phyloP scores from a whole-genome alignment of 345 rosid species.

The Hevea brasiliensis region DNA sequence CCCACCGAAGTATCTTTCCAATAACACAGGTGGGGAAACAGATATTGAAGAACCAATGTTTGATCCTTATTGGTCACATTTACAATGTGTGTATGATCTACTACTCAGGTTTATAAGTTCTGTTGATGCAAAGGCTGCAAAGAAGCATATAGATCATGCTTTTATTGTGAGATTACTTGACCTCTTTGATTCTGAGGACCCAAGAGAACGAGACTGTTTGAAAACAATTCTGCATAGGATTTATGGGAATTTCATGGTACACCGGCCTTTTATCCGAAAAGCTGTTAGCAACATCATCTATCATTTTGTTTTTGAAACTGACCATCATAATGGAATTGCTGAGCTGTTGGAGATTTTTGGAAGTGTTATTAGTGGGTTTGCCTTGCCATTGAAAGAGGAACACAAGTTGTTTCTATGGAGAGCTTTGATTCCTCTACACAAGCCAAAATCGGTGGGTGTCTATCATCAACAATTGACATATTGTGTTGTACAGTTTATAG shows the following conservation, averaged over 20 bases:
- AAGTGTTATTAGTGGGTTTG: constrained; percentile 75
- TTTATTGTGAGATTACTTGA: constrained; percentile 61
- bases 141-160: constrained; percentile 64
- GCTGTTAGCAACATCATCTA: constrained; percentile 70
- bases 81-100: constrained; percentile 70
- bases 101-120: constrained; percentile 57
- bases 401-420: constrained; percentile 57
- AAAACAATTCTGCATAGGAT: constrained; percentile 70
- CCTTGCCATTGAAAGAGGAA: constrained; percentile 77
- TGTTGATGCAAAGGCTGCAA: constrained; percentile 67
- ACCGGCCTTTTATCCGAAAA: constrained; percentile 65
- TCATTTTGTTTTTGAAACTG: constrained; percentile 71
- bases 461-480: constrained; percentile 78
- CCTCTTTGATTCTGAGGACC: constrained; percentile 80
- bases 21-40: constrained; percentile 46
- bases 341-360: constrained; percentile 82
- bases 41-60: constrained; percentile 79
- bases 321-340: constrained; percentile 67
- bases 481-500: constrained; percentile 69
- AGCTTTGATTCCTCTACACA: constrained; percentile 75
- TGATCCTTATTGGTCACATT: constrained; percentile 75
- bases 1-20: constrained; percentile 62
- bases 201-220: constrained; percentile 74
- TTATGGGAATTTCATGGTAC: constrained; percentile 77
- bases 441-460: constrained; percentile 64